Evolutionary conservation across 202 grass and related monocot genomes (phyloP).

Genomic region (Zizania palustris): DNA sequence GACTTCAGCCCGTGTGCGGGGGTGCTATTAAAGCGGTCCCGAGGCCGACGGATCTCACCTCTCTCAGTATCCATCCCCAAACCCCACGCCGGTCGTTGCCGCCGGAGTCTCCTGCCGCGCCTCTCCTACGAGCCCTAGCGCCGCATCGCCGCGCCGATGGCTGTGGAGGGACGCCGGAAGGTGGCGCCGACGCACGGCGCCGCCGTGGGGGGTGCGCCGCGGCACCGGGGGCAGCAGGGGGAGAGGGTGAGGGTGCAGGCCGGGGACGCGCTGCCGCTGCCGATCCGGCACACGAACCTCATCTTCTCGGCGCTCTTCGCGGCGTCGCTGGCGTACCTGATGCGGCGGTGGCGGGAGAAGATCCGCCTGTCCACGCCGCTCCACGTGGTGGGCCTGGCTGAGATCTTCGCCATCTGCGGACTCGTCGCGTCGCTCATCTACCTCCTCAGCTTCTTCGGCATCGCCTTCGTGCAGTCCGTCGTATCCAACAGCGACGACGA

Average conservation of each 20-base stretch:
- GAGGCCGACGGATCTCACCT: not conserved
- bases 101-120: not conserved
- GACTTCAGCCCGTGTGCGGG: not conserved
- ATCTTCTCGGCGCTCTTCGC: slow-evolving; percentile 73
- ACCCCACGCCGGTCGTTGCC: not conserved
- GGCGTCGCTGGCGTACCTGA: slow-evolving; percentile 69
- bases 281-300: slow-evolving; percentile 84
- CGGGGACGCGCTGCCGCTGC: slow-evolving; percentile 78
- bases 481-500: slow-evolving; percentile 81
- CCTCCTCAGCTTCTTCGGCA: slow-evolving; percentile 87
- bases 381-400: slow-evolving; percentile 65
- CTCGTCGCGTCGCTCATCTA: slow-evolving; percentile 85
- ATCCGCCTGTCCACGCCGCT: slow-evolving; percentile 68
- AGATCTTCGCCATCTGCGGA: slow-evolving; percentile 84
- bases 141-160: not conserved
- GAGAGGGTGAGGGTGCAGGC: slow-evolving; percentile 57
- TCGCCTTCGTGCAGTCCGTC: slow-evolving; percentile 81
- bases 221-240: slow-evolving; percentile 5
- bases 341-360: slow-evolving; percentile 85
- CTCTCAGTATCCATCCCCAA: slow-evolving; percentile 3
- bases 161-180: slow-evolving; percentile 46
- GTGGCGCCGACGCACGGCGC: not conserved
- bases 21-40: slow-evolving; percentile 32
- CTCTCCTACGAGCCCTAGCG: slow-evolving; percentile 13
- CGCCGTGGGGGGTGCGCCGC: not conserved